phyloP scores from a whole-genome alignment of 306 rosid genomes.

The Cicer bijugum region DNA sequence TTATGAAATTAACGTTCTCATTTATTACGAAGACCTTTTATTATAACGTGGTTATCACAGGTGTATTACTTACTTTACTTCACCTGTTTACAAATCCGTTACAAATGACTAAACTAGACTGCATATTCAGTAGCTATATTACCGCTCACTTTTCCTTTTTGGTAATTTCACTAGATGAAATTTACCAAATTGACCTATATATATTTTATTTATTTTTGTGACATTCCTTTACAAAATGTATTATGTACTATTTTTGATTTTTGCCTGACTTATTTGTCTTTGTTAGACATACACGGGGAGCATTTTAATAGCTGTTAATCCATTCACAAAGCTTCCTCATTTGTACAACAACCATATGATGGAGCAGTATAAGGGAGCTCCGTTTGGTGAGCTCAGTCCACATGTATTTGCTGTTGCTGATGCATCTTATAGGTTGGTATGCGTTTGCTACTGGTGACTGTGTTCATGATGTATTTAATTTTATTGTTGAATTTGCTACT shows the following conservation, averaged over 20 bases:
- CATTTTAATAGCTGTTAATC: constrained; percentile 95
- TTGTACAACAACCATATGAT: constrained; percentile 88
- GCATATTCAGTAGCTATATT: background rate
- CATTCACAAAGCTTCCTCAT: constrained; percentile 98
- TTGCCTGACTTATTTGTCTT: constrained; percentile 40
- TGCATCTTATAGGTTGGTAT: constrained; percentile 81
- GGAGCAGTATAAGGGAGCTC: constrained; percentile 97
- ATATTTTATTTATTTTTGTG: background rate
- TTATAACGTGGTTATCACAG: constrained; percentile 4
- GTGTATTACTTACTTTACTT: constrained; percentile 12
- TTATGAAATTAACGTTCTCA: constrained; percentile 26
- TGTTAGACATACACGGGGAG: constrained; percentile 92
- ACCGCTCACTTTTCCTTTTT: constrained; percentile 8
- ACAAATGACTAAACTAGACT: constrained; percentile 16
- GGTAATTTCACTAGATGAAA: background rate
- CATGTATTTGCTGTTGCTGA: constrained; percentile 98
- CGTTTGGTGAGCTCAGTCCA: constrained; percentile 94
- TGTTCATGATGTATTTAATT: constrained; percentile 6
- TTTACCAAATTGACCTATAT: constrained; percentile 8
- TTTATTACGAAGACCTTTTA: constrained; percentile 22
- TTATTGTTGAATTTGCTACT: background rate
- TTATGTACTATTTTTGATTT: constrained; percentile 10
- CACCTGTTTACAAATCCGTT: background rate
- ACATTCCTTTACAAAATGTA: constrained; percentile 3
- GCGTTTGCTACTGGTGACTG: constrained; percentile 16